Evolutionary conservation across 208 protist genomes (phyloP).

Genomic region (Novymonas esmeraldas): DNA sequence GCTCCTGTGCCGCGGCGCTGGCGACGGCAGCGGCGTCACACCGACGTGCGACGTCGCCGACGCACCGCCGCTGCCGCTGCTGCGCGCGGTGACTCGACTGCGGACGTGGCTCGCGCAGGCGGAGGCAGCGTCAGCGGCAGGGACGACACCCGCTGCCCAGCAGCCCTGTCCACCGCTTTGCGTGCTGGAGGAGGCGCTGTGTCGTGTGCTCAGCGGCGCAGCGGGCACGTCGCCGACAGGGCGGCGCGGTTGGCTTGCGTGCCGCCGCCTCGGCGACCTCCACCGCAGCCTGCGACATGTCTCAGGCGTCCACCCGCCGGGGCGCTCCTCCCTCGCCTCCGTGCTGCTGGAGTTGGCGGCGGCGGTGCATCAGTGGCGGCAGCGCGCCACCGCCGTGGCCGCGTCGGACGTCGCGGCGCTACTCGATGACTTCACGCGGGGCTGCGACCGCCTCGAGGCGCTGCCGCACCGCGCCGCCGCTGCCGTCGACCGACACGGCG

Average conservation of each 20-base stretch:
- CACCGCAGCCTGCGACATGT: neutral
- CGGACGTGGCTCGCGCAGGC: constrained; percentile 17
- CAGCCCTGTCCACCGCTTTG: neutral
- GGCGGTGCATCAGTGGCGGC: neutral
- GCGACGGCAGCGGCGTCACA: too few relatives aligned
- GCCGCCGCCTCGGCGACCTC: too few relatives aligned
- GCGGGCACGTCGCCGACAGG: too few relatives aligned
- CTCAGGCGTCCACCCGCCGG: too few relatives aligned
- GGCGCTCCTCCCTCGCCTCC: too few relatives aligned
- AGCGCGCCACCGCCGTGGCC: neutral
- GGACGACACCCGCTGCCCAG: neutral
- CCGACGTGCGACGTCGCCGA: neutral
- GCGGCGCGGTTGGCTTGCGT: too few relatives aligned
- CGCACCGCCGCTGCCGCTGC: neutral
- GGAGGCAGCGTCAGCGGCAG: neutral
- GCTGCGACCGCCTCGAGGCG: constrained; percentile 1
- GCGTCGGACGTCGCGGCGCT: neutral
- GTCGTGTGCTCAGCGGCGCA: neutral
- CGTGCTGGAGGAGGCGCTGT: constrained; percentile 22
- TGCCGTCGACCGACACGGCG: too few relatives aligned
- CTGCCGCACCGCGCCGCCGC: too few relatives aligned
- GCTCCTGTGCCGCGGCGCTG: neutral
- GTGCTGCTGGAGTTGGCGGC: too few relatives aligned
- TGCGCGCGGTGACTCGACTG: constrained; percentile 11
- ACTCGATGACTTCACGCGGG: too few relatives aligned